Percentiles rank a stretch among this genome's conserved stretches.
Conservation (phyloP, 2,329 filamentous ascomycete genomes). For the Phyllosticta paracitricarpa region DNA sequence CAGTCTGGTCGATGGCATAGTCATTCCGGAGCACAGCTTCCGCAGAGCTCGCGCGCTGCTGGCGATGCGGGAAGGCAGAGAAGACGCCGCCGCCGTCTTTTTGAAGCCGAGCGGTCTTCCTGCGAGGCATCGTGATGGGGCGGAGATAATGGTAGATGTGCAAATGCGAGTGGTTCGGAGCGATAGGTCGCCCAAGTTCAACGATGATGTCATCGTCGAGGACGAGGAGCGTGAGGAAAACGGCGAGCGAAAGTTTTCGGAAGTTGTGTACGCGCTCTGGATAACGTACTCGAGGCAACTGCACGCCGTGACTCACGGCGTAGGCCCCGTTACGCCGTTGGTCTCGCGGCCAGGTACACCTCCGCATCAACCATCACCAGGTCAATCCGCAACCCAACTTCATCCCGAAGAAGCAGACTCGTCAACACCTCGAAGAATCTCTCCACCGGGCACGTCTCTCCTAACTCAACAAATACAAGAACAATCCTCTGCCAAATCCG, state of each 20-base stretch:
- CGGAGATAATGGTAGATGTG: constrained; percentile 85
- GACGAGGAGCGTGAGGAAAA: constrained; percentile 30
- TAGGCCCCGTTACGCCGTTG: constrained; percentile 54
- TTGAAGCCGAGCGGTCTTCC: constrained; percentile 73
- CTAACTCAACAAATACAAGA: constrained; percentile 43
- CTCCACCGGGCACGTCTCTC: constrained; percentile 34
- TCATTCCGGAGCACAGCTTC: constrained; percentile 93
- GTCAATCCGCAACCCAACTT: constrained; percentile 46
- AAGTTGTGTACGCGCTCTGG: constrained; percentile 92
- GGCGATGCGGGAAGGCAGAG: constrained; percentile 70
- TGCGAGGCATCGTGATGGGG: constrained; percentile 81
- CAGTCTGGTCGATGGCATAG: constrained; percentile 79
- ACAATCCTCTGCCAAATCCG: constrained; percentile 20
- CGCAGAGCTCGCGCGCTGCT: constrained; percentile 77
- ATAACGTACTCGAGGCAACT: constrained; percentile 92
- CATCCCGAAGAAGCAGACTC: constrained; percentile 27
- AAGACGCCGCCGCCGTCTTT: constrained; percentile 67
- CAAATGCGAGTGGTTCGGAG: constrained; percentile 95
- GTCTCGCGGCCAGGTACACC: constrained; percentile 59
- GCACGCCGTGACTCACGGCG: constrained; percentile 58
- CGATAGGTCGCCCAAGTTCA: constrained; percentile 44
- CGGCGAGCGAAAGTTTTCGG: constrained; percentile 47
- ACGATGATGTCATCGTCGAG: constrained; percentile 57
- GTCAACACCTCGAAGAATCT: constrained; percentile 21
- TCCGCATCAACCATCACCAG: constrained; percentile 67